Base-by-base conservation (phyloP, 495 filamentous ascomycete species). In the Extremus antarcticus region DNA sequence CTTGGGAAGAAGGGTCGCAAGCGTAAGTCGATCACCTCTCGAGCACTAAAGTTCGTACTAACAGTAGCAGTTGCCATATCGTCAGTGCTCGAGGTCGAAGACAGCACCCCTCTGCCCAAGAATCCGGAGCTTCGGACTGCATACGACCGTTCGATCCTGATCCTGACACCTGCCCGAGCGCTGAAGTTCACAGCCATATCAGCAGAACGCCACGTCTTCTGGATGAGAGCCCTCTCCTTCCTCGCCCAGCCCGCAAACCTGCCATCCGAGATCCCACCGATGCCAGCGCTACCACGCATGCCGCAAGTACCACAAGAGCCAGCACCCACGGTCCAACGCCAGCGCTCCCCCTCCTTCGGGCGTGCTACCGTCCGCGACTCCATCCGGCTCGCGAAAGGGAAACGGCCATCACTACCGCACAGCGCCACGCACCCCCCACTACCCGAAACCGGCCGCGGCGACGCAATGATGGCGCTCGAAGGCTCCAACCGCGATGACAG, bases 1-100 rank as follows among this genome's bases (percentile, higher is more conserved):
- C 75, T 97, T 73, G 92, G 92, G 56, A 98, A 97, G 76, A 87
- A 83, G 73, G 94, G 94, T 25, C 83, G 92, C 63, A 98, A 98
- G 71, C 74, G 91, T 95, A 78, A 82, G 90, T 75, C 13, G 7
- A 55, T 45, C 57, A 50, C 24, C 0, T 57, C 25, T 0, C 17
- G n/a, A 21, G n/a, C 19, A 7, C 8, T 45, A 3, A 17, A 21
- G 41, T 17, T 21, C 7, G 19, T 45, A 21, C 41, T 45, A 21
- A 45, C 41, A 9, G 41, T 45, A 32, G 43, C 49, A 97, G 91
- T 98, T 64, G 78, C 77, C 17, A 97, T 98, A 61, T 90, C 97
- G 72, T 96, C 92, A 29, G 92, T 97, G 10, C 73, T 98, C 17
- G 92, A 98, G 60, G 92, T 98, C 62, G 90, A 91, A 66, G 92